A percentile compares a stretch with the other conserved stretches of the same genome.
Evolutionary conservation across 768 basidiomycete genomes (phyloP).

Genomic region (Cyclocybe aegerita): DNA sequence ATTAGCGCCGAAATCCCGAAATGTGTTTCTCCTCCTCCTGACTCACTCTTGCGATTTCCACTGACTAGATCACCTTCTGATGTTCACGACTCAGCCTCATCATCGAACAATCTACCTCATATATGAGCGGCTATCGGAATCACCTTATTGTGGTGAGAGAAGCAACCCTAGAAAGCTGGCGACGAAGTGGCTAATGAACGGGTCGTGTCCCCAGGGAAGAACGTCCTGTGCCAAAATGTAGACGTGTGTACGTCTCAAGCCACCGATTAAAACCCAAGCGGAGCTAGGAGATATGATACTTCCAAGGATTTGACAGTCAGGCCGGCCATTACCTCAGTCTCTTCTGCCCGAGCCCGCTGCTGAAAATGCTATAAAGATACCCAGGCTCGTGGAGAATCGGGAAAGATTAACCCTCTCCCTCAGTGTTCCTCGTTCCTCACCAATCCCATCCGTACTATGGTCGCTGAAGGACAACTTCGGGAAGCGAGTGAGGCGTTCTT

Average conservation of each 20-base stretch:
- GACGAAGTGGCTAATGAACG: too few relatives aligned
- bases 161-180: too few relatives aligned
- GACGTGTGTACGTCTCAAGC: background rate
- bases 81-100: too few relatives aligned
- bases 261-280: conserved; percentile 12
- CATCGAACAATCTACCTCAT: too few relatives aligned
- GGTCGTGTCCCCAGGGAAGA: too few relatives aligned
- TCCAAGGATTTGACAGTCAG: conserved; percentile 4
- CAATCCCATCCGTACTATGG: conserved; percentile 13
- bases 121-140: too few relatives aligned
- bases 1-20: too few relatives aligned
- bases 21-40: too few relatives aligned
- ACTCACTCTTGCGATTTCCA: too few relatives aligned
- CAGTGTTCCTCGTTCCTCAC: background rate
- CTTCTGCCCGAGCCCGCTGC: conserved; percentile 37
- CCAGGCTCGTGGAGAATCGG: conserved; percentile 8
- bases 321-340: conserved; percentile 22
- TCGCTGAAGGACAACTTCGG: conserved; percentile 28
- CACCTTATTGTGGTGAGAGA: too few relatives aligned
- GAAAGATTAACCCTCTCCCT: conserved; percentile 2
- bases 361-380: conserved; percentile 18
- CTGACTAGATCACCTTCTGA: too few relatives aligned
- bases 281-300: conserved; percentile 3
- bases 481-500: conserved; percentile 35
- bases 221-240: too few relatives aligned